A percentile compares a stretch with the other conserved stretches of the same genome.
Conservation (phyloP, 208 protist species). For the Kentomonas sorsogonicus region DNA sequence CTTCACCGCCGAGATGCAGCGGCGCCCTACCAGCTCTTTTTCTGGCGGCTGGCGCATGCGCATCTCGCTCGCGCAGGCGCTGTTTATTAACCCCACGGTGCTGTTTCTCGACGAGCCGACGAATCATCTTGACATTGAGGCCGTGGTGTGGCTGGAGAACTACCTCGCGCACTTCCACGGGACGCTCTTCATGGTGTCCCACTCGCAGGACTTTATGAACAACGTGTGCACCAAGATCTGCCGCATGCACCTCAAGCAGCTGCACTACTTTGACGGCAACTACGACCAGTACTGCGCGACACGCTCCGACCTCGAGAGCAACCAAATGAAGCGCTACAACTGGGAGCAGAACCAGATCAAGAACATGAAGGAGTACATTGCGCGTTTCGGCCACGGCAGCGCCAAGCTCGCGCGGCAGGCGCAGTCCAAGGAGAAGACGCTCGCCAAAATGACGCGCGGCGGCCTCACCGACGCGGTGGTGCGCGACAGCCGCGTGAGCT, state of each 20-base stretch:
- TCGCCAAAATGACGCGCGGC: constrained; percentile 91
- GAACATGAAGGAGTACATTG: constrained; percentile 96
- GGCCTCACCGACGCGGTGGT: constrained; percentile 92
- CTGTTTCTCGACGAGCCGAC: constrained; percentile 97
- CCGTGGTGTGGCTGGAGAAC: constrained; percentile 95
- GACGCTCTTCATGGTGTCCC: constrained; percentile 94
- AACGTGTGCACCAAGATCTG: constrained; percentile 96
- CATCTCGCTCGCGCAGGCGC: constrained; percentile 93
- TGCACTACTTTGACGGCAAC: constrained; percentile 93
- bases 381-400: constrained; percentile 92
- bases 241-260: constrained; percentile 81
- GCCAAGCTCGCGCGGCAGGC: constrained; percentile 94
- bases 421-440: constrained; percentile 93
- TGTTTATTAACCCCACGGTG: constrained; percentile 93
- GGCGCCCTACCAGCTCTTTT: constrained; percentile 69
- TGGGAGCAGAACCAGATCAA: constrained; percentile 97
- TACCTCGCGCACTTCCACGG: constrained; percentile 92
- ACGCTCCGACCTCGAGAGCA: constrained; percentile 88
- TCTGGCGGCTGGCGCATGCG: constrained; percentile 98
- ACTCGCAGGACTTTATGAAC: constrained; percentile 97
- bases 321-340: constrained; percentile 95
- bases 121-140: constrained; percentile 96
- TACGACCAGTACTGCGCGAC: constrained; percentile 95
- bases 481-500: constrained; percentile 76
- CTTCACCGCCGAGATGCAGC: constrained; percentile 87